Evolutionary conservation across 805 yeast genomes (phyloP).

Genomic region (Priceomyces melissophilus): DNA sequence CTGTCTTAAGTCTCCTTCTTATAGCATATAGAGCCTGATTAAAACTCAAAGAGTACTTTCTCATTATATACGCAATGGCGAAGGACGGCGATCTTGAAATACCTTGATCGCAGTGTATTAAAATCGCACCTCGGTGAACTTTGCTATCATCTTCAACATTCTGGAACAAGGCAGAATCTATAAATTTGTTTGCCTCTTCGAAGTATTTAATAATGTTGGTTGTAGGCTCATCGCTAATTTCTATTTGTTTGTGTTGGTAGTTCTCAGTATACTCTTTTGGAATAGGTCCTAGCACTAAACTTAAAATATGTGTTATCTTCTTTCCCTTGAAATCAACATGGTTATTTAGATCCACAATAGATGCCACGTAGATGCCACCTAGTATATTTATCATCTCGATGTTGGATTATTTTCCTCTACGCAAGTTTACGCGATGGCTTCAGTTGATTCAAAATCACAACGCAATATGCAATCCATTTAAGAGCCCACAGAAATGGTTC

Average conservation of each 20-base stretch:
- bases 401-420: not conserved
- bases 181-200: constrained; percentile 60
- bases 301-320: constrained; percentile 68
- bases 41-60: constrained; percentile 50
- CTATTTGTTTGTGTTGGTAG: constrained; percentile 57
- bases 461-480: no score
- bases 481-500: no score
- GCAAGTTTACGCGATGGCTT: no score
- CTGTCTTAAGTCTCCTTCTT: constrained; percentile 54
- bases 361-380: constrained; percentile 78
- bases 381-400: constrained; percentile 34
- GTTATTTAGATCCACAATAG: constrained; percentile 60
- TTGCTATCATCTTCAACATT: constrained; percentile 12
- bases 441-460: no score
- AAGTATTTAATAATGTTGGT: constrained; percentile 64
- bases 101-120: constrained; percentile 54
- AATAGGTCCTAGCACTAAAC: constrained; percentile 62
- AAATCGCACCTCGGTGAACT: constrained; percentile 40
- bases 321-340: constrained; percentile 49
- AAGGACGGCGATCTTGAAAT: constrained; percentile 47
- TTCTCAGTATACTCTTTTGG: constrained; percentile 46
- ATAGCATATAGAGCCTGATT: constrained; percentile 73
- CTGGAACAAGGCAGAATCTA: constrained; percentile 56
- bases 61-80: constrained; percentile 48
- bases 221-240: constrained; percentile 68